Evolutionary conservation across 768 basidiomycete genomes (phyloP), one percentile per base, ranked within the genome.

Genomic region (Sarcodon sp.): DNA sequence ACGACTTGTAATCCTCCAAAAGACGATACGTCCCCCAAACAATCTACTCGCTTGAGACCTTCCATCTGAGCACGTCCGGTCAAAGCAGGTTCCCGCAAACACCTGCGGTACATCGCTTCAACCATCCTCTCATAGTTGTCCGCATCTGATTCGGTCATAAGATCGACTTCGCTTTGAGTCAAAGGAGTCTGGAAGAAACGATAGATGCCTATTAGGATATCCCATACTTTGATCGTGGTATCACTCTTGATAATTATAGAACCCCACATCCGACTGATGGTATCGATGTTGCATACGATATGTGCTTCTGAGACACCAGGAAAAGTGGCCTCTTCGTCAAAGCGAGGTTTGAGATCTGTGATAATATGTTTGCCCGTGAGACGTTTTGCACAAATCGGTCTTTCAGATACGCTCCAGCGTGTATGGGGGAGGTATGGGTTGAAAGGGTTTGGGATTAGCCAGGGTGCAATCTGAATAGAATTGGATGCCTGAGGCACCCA

Each of bases 11-110:
- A 45, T 1, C 75, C 76, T 56, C 70, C 67, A 55, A 71, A 79
- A 45, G 63, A 57, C 48, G 68, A 65, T 46, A 64, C 60, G 35
- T 64, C 64, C 1, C 75, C 76, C 33, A 80, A 53, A 43, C 67
- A 65, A 57, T 81, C 79, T 36, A 72, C 68, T 34, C 79, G 66
- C 51, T 57, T 66, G 46, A 70, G 71, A 0, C 72, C 71, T 44
- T 65, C 57, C 35, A 51, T 53, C 35, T 65, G 55, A 36, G 70
- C 68, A 47, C 69, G 67, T 2, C 57, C 66, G 11, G 62, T 57
- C 7, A 79, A 51, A 27, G 69, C 68, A 47, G 56, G 55, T 6
- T 68, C 64, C 21, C 68, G 64, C 21, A 57, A 57, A 45, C 67
- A 68, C 49, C 77, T 68, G 32, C 56, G 47, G 6, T 50, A 39